Conservation (phyloP, 768 basidiomycete species). For the Suillus clintonianus region DNA sequence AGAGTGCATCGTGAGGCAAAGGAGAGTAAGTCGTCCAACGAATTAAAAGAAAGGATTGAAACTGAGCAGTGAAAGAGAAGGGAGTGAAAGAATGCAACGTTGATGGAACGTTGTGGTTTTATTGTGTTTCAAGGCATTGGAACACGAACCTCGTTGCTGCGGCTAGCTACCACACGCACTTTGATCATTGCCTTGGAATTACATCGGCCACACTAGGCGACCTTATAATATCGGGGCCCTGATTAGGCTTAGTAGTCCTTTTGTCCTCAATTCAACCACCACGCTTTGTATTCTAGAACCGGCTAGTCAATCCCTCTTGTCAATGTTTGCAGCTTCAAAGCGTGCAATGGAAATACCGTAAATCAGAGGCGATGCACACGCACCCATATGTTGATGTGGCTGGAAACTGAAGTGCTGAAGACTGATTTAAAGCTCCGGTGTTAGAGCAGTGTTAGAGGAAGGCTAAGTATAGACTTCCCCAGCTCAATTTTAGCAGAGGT, state of each 20-base stretch:
- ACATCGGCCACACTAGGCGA: not conserved
- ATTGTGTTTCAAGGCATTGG: not conserved
- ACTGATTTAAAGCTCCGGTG: not conserved
- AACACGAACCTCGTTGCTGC: not conserved
- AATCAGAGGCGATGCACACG: not conserved
- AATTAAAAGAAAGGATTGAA: not conserved
- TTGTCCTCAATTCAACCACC: not conserved
- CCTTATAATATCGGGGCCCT: not conserved
- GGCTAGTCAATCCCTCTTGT: not conserved
- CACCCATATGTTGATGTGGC: not conserved
- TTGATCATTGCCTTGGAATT: not conserved
- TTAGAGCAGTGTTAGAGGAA: too few relatives aligned
- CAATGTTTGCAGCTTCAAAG: not conserved
- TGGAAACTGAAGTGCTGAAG: not conserved
- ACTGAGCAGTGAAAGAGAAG: not conserved
- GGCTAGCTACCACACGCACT: not conserved
- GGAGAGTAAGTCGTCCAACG: not conserved
- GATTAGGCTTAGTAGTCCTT: not conserved
- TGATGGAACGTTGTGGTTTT: not conserved
- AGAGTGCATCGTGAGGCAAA: conserved; percentile 28
- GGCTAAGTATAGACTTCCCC: not conserved
- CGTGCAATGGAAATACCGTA: not conserved
- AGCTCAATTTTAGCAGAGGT: not conserved
- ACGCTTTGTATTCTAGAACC: not conserved
- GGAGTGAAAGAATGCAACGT: not conserved